Base-by-base conservation (phyloP, 306 rosid species). In the Cucumis melo region DNA sequence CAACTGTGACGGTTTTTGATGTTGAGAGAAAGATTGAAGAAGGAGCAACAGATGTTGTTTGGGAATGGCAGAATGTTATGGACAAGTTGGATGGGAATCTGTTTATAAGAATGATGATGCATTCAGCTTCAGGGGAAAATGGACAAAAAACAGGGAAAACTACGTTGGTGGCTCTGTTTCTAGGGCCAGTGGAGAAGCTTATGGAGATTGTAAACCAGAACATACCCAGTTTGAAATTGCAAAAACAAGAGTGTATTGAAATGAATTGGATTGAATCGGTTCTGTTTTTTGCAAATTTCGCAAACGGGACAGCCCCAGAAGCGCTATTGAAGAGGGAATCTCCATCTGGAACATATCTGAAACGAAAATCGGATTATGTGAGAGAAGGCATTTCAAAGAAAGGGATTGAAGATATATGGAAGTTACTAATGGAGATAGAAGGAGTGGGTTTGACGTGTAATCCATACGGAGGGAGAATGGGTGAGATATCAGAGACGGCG, bases 391-490 rank as follows among this genome's bases (percentile, higher is more conserved):
- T 86, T 51, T 34, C 87, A 21, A 78, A 29, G 56, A 10, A 59
- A 7, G 89, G 65, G 3, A 55, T 82, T 71, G 80, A 82, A 51
- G 46, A 67, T 0, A 59, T 86, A 21, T 84, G 83, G 86, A 77
- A 82, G 76, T 38, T 20, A 15, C 41, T 86, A 42, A 74, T 79
- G 0, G 24, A 81, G 17, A 16, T 51, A 8, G 79, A 48, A 13
- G 15, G 8, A 0, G 82, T 44, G 8, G 4, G 6, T 1, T 10
- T 84, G 42, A 6, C 10, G 0, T 81, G 78, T 55, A 82, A 80
- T 21, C 87, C 90, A 1, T 76, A 86, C 11, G 87, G 87, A 0
- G 87, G 86, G 21, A 82, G 41, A 76, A 84, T 86, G 98, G 72
- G 73, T 55, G 83, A 85, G 82, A 86, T 92, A 81, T 59, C 88